phyloP scores from a whole-genome alignment of 768 basidiomycete genomes.

The Daedaleopsis sinensis region DNA sequence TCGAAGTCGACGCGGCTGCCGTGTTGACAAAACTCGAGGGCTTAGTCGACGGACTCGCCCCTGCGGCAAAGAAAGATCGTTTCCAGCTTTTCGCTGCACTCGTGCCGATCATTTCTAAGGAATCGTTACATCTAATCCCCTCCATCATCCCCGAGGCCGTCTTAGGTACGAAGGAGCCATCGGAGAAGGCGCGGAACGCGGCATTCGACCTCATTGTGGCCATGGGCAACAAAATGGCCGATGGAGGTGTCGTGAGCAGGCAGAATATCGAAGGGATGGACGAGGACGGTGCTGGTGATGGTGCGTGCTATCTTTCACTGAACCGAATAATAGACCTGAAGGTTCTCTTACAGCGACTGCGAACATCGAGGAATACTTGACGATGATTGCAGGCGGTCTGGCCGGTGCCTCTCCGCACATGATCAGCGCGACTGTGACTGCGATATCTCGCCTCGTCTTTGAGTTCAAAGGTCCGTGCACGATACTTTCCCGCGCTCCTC shows the following conservation, averaged over 20 bases:
- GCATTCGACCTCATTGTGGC: conserved; percentile 89
- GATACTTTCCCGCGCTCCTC: background rate
- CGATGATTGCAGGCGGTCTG: conserved; percentile 94
- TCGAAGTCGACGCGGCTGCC: conserved; percentile 54
- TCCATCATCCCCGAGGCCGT: conserved; percentile 93
- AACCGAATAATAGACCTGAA: background rate
- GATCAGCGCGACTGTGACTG: conserved; percentile 97
- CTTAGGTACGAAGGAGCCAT: conserved; percentile 94
- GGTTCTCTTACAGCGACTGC: conserved; percentile 53
- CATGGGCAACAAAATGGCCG: conserved; percentile 91
- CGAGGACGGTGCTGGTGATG: conserved; percentile 59
- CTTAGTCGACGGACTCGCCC: conserved; percentile 61
- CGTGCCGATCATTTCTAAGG: conserved; percentile 66
- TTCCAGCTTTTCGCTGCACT: conserved; percentile 73
- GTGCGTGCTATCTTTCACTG: conserved; percentile 25
- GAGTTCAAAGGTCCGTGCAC: conserved; percentile 83
- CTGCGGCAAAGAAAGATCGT: conserved; percentile 95
- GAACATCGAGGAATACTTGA: conserved; percentile 89
- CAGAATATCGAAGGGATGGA: conserved; percentile 84
- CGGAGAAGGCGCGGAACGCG: conserved; percentile 85
- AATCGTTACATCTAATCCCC: conserved; percentile 81
- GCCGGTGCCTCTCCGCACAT: conserved; percentile 95
- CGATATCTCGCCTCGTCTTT: conserved; percentile 90
- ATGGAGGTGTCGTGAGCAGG: conserved; percentile 82
- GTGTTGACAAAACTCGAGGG: conserved; percentile 70